These are phyloP conservation scores for Peribolospora kevripleyi DNA, from an alignment of 768 basidiomycete genomes.

Conservation along the genomic window DNA sequence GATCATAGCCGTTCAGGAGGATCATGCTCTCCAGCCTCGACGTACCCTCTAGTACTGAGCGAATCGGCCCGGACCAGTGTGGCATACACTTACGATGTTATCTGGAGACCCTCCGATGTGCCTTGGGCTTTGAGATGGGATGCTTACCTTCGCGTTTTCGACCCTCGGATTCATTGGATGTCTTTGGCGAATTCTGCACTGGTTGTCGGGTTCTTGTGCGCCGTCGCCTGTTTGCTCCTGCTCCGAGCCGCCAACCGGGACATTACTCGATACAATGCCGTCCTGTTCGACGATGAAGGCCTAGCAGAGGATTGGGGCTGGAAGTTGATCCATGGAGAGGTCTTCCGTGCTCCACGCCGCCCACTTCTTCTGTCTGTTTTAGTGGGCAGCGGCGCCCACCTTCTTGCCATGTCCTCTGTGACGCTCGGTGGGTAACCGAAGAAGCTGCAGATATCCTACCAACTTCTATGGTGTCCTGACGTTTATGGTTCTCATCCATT, in stretches of 20 bases:
- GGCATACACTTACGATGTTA: conserved; percentile 65
- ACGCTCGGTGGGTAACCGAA: conserved; percentile 38
- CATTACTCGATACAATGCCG: conserved; percentile 83
- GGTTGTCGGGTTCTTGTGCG: conserved; percentile 55
- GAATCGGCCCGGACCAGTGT: conserved; percentile 39
- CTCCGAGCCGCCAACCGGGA: conserved; percentile 67
- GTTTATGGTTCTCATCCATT: not conserved
- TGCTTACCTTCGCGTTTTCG: conserved; percentile 78
- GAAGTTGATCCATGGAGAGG: conserved; percentile 92
- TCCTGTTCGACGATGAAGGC: conserved; percentile 47
- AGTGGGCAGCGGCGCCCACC: conserved; percentile 72
- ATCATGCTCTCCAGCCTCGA: too few species aligned
- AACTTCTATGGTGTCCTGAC: not conserved
- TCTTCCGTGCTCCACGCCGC: conserved; percentile 60
- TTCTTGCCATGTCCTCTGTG: conserved; percentile 62
- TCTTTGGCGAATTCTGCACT: conserved; percentile 77
- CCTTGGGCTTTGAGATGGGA: conserved; percentile 83
- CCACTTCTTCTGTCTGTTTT: conserved; percentile 58
- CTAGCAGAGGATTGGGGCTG: conserved; percentile 33
- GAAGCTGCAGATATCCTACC: not conserved
- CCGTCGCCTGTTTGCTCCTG: conserved; percentile 82
- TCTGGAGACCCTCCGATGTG: conserved; percentile 28
- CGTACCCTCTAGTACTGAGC: conserved; percentile 27
- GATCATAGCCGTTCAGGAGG: too few species aligned
- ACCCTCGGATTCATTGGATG: conserved; percentile 90